These are phyloP conservation scores for Phytopythium montanum DNA, from an alignment of 352 stramenopile genomes.

Conservation along the genomic window DNA sequence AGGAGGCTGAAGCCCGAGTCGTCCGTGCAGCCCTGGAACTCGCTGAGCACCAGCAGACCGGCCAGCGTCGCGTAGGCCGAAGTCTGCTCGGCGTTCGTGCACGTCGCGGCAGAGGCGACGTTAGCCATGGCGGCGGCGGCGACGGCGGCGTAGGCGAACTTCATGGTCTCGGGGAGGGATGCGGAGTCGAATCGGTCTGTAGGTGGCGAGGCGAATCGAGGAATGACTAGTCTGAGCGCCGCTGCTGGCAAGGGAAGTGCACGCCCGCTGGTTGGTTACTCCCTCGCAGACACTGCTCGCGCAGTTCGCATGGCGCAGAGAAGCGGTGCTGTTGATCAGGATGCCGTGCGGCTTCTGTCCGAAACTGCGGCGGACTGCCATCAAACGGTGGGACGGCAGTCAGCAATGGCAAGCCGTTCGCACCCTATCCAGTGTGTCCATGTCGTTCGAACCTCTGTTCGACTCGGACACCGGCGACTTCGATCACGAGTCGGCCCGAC, in stretches of 20 bases:
- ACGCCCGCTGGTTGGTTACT: neutral
- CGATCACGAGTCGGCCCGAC: too few species aligned
- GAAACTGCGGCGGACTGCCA: neutral
- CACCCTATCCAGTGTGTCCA: neutral
- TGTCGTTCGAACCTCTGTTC: neutral
- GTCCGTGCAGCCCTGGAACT: constrained; percentile 2
- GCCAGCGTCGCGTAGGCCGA: constrained; percentile 4
- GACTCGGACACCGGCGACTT: too few species aligned
- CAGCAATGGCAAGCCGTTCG: too few species aligned
- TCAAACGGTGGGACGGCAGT: neutral
- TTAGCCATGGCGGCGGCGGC: neutral
- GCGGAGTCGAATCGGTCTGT: neutral
- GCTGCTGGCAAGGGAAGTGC: neutral
- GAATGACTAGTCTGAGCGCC: neutral
- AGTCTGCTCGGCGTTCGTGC: constrained; percentile 1
- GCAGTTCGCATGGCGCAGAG: neutral
- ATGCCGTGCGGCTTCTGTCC: neutral
- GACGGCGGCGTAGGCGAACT: neutral
- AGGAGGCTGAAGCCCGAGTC: constrained; percentile 10
- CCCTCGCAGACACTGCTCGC: neutral
- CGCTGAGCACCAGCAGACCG: neutral
- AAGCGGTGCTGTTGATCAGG: neutral
- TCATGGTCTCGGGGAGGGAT: neutral
- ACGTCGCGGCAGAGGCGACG: neutral
- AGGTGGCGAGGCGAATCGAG: neutral